Conservation (phyloP, 805 yeast species). For the Ogataea trehaloabstinens region DNA sequence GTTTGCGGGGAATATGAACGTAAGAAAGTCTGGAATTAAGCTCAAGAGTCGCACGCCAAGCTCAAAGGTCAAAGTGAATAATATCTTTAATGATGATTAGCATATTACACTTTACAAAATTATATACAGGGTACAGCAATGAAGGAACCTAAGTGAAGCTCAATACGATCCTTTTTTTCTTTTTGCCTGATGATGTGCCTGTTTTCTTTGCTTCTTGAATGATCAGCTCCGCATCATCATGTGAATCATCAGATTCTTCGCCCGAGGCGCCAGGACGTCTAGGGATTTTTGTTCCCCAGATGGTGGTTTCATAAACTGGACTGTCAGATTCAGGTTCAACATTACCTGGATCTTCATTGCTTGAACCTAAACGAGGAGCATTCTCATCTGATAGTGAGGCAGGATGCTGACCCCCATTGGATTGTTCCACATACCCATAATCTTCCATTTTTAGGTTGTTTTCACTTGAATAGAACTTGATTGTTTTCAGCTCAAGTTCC, state of each 20-base stretch:
- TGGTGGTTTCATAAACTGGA: conserved; percentile 40
- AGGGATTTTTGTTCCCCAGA: conserved; percentile 74
- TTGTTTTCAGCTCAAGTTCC: conserved; percentile 55
- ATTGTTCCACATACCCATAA: conserved; percentile 36
- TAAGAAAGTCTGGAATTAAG: conserved; percentile 11
- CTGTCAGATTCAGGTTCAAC: not conserved
- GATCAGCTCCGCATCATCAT: conserved; percentile 46
- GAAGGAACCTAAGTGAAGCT: conserved; percentile 18
- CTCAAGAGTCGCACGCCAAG: conserved; percentile 14
- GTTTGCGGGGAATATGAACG: conserved; percentile 3
- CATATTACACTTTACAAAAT: not conserved
- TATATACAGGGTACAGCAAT: not conserved
- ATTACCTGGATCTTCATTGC: not conserved
- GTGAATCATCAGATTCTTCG: conserved; percentile 37
- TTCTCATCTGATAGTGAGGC: conserved; percentile 7
- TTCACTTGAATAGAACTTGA: conserved; percentile 59
- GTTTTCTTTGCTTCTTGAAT: conserved; percentile 51
- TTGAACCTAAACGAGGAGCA: conserved; percentile 14
- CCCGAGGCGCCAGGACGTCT: conserved; percentile 29
- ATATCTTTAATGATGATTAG: conserved; percentile 37
- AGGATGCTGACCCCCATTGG: conserved; percentile 12
- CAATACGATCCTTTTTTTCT: conserved; percentile 39
- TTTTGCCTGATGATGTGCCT: conserved; percentile 31
- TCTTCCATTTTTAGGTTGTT: conserved; percentile 39
- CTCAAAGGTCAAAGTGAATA: conserved; percentile 7